Evolutionary conservation across 371 early-diverging fungal genomes (phyloP), one percentile per base, ranked within the genome.

Genomic region (Mortierella polycephala): DNA sequence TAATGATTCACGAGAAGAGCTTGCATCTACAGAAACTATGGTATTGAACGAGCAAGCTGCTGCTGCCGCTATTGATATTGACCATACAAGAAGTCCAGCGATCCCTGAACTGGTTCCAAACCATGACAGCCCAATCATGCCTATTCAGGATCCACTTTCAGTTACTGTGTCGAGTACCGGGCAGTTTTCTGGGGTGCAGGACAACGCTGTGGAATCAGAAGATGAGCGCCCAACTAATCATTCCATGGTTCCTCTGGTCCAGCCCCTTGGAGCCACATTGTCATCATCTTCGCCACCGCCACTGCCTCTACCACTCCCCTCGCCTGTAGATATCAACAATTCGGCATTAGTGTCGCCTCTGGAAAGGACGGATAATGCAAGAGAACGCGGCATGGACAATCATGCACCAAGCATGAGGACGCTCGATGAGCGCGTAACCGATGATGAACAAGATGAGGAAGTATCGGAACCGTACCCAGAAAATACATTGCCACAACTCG

Each of bases 201-300:
- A 42, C 14, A 54, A 46, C 40, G 16, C 23, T 6, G 18, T 7
- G 47, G 42, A 18, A 16, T 21, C 20, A 42, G 50, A 55, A 3
- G 56, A 60, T 44, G 66, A 52, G n/a, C 71, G 37, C 37, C 0
- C 20, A 30, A 6, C n/a, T 12, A 51, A 40, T 41, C 65, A 39
- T 20, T 13, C 42, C 12, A 30, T 50, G 16, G 65, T 60, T 13
- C 66, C 66, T 30, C 21, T 41, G 5, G 54, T 71, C 12, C 64
- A 45, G 46, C 62, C 74, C n/a, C 57, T 50, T 11, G 56, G 74
- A 9, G 46, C 56, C 7, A 60, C 60, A 13, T 49, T 65, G 52
- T 46, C 69, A 20, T 74, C 69, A 13, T 64, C 75, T 18, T 69
- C 69, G 20, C 75, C 64, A 9, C 41, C 67, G n/a, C 69, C 75